Evolutionary conservation across 192 early-diverging fungal genomes (phyloP).

Genomic region (Dissophora globulifera): DNA sequence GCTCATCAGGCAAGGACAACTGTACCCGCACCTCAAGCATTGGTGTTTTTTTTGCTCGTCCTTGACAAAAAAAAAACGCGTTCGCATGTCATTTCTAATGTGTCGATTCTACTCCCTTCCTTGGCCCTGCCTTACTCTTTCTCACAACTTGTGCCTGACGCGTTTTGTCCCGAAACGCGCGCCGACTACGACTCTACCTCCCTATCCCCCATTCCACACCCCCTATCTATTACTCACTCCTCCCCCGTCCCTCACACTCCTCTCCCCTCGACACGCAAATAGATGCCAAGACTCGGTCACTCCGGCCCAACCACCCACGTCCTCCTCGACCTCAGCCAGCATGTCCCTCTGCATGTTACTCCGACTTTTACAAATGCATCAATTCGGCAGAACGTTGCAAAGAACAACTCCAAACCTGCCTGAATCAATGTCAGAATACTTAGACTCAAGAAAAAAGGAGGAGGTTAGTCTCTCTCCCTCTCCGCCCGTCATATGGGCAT

Average conservation of each 20-base stretch:
- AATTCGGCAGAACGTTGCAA: not conserved
- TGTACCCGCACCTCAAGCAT: not conserved
- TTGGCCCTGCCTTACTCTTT: no score
- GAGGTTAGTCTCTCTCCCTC: no score
- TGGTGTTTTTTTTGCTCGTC: not conserved
- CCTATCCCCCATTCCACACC: no score
- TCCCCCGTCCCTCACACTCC: no score
- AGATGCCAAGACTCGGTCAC: not conserved
- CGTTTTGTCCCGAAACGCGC: no score
- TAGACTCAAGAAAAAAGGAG: no score
- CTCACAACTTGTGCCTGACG: no score
- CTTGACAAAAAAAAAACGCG: not conserved
- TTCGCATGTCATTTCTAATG: no score
- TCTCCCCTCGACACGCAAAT: not conserved
- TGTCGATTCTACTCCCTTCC: no score
- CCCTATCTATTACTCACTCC: no score
- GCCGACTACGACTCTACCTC: no score
- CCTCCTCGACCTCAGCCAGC: constrained; percentile 12
- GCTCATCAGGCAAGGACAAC: constrained; percentile 12
- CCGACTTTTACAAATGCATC: constrained; percentile 42
- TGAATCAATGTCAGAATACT: not conserved
- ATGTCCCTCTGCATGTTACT: constrained; percentile 30
- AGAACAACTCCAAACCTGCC: constrained; percentile 3
- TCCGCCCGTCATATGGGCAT: no score
- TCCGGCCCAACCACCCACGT: not conserved